Conservation (phyloP, 352 stramenopile species). For the Globisporangium viniferum region DNA sequence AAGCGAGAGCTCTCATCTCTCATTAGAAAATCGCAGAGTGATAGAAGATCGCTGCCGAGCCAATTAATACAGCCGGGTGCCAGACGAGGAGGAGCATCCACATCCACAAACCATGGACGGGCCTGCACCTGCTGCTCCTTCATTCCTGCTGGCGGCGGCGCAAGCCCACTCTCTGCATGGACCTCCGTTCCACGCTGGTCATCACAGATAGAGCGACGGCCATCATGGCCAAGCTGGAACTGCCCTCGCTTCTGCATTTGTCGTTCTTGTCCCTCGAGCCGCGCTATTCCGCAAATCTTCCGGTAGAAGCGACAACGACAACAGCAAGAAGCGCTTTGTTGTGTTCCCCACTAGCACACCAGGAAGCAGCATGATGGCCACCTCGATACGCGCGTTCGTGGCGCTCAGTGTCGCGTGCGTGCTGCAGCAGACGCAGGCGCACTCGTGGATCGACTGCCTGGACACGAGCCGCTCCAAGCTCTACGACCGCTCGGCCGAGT, state of each 20-base stretch:
- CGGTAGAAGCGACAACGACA: background rate
- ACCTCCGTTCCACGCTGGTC: background rate
- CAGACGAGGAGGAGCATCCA: background rate
- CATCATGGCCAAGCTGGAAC: background rate
- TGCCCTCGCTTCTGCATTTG: background rate
- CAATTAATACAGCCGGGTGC: conserved; percentile 1
- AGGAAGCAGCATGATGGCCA: conserved; percentile 5
- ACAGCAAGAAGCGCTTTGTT: background rate
- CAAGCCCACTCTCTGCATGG: conserved; percentile 7
- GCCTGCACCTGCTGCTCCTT: conserved; percentile 5
- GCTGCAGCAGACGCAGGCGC: conserved; percentile 26
- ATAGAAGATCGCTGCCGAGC: background rate
- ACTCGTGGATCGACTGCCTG: conserved; percentile 79
- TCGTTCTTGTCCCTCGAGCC: background rate
- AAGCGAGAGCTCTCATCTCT: background rate
- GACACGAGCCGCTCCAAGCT: conserved; percentile 61
- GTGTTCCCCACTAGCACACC: background rate
- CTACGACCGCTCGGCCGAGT: conserved; percentile 58
- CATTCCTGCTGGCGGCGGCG: conserved; percentile 11
- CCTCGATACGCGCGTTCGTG: background rate
- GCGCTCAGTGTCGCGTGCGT: conserved; percentile 8
- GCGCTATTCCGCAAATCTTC: conserved; percentile 7
- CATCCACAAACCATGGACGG: background rate
- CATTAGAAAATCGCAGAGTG: too few relatives aligned
- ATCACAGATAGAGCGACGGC: background rate